Evolutionary conservation across 768 basidiomycete species (phyloP), one percentile per base, ranked within the genome.

Genomic region (Cystobasidium ongulense): DNA sequence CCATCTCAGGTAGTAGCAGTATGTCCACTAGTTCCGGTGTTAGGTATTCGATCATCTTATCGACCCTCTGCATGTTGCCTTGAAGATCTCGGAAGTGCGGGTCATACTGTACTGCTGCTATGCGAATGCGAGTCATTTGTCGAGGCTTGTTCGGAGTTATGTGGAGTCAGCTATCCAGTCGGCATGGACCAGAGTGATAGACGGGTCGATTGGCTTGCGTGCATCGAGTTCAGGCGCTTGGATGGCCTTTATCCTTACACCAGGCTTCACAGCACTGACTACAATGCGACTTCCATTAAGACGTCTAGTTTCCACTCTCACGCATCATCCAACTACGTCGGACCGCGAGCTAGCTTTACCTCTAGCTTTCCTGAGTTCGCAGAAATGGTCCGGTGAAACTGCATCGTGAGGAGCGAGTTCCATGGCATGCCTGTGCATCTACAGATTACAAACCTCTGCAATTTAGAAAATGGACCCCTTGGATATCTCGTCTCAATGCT

Each of bases 1-100:
- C 78, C 76, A 79, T 77, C 53, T 79, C 78, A 0, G 78, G 78
- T 29, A 77, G 50, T 0, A 79, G 73, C 1, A 79, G 63, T 1
- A 79, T 21, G 46, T 79, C 78, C 13, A 77, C 25, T 39, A 17
- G 1, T 1, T 59, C 70, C 0, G 53, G 65, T 1, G 39, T 1
- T 0, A 77, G 8, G 25, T 17, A n/a, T 39, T 33, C 52, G 35
- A 71, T 36, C 27, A 71, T 31, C 13, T 36, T 43, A n/a, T 71
- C 33, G 11, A 59, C 68, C 10, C 35, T 3, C 25, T n/a, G 25
- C 25, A 71, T 46, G 38, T 71, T 71, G 50, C 29, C 21, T 29
- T 59, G 3, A 10, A 54, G 8, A 21, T 71, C 7, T 21, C 29
- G 21, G 17, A 71, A 43, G 4, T 39, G 27, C 4, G 68, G 53